A percentile compares a stretch with the other conserved stretches of the same genome.
phyloP scores from a whole-genome alignment of 2,329 filamentous ascomycete species.

The Talaromyces amestolkiae region DNA sequence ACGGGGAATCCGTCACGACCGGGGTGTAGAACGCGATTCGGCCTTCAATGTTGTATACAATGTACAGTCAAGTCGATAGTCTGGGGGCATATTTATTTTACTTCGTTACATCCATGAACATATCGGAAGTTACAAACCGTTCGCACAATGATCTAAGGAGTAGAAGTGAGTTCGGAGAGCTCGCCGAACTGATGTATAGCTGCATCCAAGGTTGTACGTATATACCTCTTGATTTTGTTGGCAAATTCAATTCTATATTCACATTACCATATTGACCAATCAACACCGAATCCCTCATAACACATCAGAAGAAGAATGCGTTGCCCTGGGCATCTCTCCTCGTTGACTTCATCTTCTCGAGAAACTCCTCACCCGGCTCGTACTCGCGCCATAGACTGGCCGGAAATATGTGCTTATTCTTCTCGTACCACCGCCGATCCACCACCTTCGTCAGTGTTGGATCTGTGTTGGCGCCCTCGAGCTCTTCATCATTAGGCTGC shows the following conservation, averaged over 20 bases:
- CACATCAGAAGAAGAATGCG: conserved; percentile 73
- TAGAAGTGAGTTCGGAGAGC: not conserved
- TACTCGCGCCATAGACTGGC: conserved; percentile 96
- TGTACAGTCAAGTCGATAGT: not conserved
- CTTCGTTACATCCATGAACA: not conserved
- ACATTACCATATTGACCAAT: not conserved
- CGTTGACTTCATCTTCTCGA: conserved; percentile 62
- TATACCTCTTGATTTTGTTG: not conserved
- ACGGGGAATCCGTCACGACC: conserved; percentile 1
- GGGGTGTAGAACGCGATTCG: not conserved
- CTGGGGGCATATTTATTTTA: not conserved
- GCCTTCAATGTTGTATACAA: not conserved
- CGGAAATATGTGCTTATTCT: conserved; percentile 97
- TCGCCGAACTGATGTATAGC: not conserved
- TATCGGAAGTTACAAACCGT: not conserved
- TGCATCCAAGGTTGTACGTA: not conserved
- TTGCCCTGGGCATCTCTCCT: conserved; percentile 86
- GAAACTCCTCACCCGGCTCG: conserved; percentile 78
- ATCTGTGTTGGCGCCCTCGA: conserved; percentile 77
- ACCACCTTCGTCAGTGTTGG: conserved; percentile 86
- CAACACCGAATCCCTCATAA: not conserved
- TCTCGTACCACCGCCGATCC: conserved; percentile 93
- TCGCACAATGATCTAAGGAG: not conserved
- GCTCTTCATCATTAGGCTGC: conserved; percentile 49
- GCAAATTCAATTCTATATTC: not conserved